Conservation (phyloP, 2,329 filamentous ascomycete genomes). For the Penicillium olsonii region DNA sequence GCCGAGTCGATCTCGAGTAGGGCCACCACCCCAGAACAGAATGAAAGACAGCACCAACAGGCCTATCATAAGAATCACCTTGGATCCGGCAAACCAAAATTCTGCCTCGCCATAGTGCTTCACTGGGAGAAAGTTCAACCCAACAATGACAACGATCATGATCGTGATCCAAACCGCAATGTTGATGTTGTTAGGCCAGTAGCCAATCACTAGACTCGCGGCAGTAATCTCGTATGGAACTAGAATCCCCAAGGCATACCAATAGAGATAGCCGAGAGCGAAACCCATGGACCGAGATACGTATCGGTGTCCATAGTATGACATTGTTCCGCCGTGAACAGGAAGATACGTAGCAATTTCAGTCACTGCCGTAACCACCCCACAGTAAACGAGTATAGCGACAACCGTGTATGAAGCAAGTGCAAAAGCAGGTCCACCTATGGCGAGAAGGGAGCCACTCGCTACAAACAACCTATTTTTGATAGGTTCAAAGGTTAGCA, state of each 20-base stretch:
- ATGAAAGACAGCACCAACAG: conserved; percentile 66
- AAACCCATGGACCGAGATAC: too few species aligned
- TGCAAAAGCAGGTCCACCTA: too few species aligned
- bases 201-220: conserved; percentile 73
- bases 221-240: conserved; percentile 84
- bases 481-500: too few species aligned
- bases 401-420: too few species aligned
- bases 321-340: too few species aligned
- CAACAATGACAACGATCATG: conserved; percentile 63
- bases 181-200: conserved; percentile 73
- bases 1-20: conserved; percentile 61
- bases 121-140: conserved; percentile 71
- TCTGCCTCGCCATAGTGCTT: conserved; percentile 69
- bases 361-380: too few species aligned
- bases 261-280: too few species aligned
- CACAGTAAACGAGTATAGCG: too few species aligned
- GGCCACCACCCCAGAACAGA: conserved; percentile 65
- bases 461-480: too few species aligned
- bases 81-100: conserved; percentile 62
- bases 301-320: too few species aligned
- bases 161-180: conserved; percentile 77
- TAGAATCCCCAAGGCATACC: conserved; percentile 79
- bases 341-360: too few species aligned
- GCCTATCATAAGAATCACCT: conserved; percentile 66
- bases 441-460: too few species aligned